Evolutionary conservation across 257 asterid genomes (phyloP).

Genomic region (Ligustrum vulgare): DNA sequence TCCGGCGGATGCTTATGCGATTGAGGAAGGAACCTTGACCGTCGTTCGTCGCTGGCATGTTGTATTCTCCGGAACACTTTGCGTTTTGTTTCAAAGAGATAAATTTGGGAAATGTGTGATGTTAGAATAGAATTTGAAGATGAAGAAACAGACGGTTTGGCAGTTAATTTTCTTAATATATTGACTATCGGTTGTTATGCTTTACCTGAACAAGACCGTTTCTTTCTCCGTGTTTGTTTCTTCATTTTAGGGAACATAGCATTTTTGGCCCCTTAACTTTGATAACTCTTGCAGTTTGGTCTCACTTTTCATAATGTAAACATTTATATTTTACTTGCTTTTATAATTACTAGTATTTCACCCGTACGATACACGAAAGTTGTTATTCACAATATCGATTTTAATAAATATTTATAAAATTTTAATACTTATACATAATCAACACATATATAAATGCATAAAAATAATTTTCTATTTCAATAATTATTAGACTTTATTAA

Average conservation of each 20-base stretch:
- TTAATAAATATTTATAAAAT: no score
- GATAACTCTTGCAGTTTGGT: background rate
- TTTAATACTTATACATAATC: no score
- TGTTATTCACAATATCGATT: no score
- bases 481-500: no score
- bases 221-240: conserved; percentile 16
- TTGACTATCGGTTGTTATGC: conserved; percentile 21
- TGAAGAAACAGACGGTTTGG: conserved; percentile 27
- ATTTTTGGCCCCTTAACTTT: background rate
- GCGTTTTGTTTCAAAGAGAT: background rate
- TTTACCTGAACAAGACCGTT: conserved; percentile 38
- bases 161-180: conserved; percentile 36
- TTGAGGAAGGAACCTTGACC: conserved; percentile 70
- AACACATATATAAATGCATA: no score
- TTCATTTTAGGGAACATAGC: background rate
- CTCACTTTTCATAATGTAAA: background rate
- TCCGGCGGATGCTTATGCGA: conserved; percentile 95
- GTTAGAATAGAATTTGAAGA: background rate
- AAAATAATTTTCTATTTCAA: no score
- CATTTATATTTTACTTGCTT: no score
- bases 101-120: background rate
- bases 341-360: no score
- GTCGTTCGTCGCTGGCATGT: conserved; percentile 69
- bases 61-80: background rate
- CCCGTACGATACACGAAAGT: no score